phyloP scores from a whole-genome alignment of 176 grass and related monocot genomes.

The Avena eriantha region DNA sequence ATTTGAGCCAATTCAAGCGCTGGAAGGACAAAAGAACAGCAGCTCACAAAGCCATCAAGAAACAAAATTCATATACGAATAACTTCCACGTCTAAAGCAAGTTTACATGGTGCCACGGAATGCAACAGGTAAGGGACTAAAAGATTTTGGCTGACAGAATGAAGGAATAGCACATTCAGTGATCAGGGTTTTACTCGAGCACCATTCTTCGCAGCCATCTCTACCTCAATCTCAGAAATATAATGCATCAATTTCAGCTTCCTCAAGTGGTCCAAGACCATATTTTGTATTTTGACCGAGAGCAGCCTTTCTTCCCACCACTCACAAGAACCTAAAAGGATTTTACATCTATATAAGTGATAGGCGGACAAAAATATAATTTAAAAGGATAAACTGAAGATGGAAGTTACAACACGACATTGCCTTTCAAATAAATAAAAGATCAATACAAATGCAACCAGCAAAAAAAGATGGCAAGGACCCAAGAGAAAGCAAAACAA shows the following conservation, averaged over 20 bases:
- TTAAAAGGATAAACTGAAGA: conserved; percentile 16
- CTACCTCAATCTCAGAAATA: conserved; percentile 81
- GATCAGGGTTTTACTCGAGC: conserved; percentile 54
- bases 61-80: conserved; percentile 36
- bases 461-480: neutral
- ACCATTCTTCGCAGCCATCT: conserved; percentile 84
- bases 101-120: conserved; percentile 14
- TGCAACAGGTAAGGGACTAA: neutral
- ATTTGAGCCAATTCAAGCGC: neutral
- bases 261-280: conserved; percentile 66
- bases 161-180: neutral
- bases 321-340: conserved; percentile 73
- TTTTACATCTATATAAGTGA: conserved; percentile 24
- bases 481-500: neutral
- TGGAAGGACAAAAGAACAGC: neutral
- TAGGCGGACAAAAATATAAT: neutral
- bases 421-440: neutral
- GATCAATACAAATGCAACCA: neutral
- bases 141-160: neutral
- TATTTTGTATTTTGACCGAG: conserved; percentile 33
- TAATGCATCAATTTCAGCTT: conserved; percentile 78
- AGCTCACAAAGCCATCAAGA: conserved; percentile 7
- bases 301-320: conserved; percentile 68
- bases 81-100: conserved; percentile 34
- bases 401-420: neutral